A percentile compares a stretch with the other conserved stretches of the same genome.
These are phyloP conservation scores for Aspergillus sp. DNA, from an alignment of 2,329 filamentous ascomycete genomes.

Conservation along the genomic window DNA sequence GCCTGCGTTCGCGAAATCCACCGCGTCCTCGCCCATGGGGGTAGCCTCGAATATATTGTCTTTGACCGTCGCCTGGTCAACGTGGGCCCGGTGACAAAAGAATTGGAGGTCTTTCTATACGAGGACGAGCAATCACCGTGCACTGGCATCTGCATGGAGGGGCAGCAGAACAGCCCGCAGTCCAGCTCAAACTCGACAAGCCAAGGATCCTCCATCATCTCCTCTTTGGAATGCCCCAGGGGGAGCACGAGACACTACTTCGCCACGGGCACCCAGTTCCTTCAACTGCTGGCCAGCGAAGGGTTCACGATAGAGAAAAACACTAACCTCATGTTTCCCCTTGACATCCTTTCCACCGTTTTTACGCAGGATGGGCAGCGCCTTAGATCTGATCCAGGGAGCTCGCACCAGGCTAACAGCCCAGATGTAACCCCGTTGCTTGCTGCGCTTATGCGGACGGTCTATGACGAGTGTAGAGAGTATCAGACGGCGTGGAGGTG, in stretches of 20 bases:
- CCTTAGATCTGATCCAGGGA: background rate
- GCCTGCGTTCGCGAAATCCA: constrained; percentile 4
- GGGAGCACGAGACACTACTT: too few species aligned
- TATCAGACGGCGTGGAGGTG: constrained; percentile 6
- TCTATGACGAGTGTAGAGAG: constrained; percentile 7
- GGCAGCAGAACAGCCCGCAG: too few species aligned
- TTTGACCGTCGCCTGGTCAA: constrained; percentile 2
- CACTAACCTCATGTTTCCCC: too few species aligned
- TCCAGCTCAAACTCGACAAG: too few species aligned
- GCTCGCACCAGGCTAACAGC: background rate
- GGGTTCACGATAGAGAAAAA: too few species aligned
- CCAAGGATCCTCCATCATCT: too few species aligned
- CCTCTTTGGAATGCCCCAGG: too few species aligned
- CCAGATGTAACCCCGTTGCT: constrained; percentile 4
- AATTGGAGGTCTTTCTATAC: constrained; percentile 4
- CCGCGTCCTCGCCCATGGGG: background rate
- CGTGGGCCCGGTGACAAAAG: background rate
- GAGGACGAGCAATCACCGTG: background rate
- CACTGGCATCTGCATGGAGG: background rate
- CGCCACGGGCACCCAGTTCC: too few species aligned
- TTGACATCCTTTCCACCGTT: too few species aligned
- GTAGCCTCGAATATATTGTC: constrained; percentile 1
- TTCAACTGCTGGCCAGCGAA: too few species aligned
- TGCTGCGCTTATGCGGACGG: constrained; percentile 1
- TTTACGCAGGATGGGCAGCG: background rate